These are phyloP conservation scores for Calonectria fujianensis DNA, from an alignment of 2,329 filamentous ascomycete genomes.

Conservation along the genomic window DNA sequence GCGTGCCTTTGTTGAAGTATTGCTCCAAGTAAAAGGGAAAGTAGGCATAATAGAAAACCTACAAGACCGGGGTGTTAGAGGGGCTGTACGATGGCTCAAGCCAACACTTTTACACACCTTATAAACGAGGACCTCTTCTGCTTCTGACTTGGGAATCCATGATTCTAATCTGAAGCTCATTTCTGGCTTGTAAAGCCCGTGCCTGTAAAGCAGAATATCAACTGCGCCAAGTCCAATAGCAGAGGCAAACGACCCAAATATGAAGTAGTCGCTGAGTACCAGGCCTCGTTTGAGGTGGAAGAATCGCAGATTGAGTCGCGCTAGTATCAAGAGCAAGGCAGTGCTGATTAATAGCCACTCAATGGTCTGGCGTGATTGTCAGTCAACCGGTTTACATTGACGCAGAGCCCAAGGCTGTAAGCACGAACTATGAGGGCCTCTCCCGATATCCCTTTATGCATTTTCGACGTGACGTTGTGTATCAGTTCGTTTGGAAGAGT, in stretches of 20 bases:
- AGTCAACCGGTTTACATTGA: neutral
- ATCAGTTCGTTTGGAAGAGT: neutral
- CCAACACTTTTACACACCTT: neutral
- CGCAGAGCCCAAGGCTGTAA: neutral
- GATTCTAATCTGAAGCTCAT: neutral
- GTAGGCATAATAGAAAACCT: constrained; percentile 6
- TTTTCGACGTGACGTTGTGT: neutral
- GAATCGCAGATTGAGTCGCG: constrained; percentile 23
- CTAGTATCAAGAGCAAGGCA: constrained; percentile 11
- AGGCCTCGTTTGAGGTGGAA: constrained; percentile 4
- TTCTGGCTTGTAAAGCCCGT: neutral
- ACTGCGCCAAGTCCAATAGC: neutral
- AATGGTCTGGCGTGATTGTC: neutral
- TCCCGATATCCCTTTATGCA: neutral
- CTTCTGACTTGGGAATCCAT: neutral
- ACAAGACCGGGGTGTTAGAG: neutral
- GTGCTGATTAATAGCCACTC: constrained; percentile 21
- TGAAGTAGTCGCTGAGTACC: constrained; percentile 19
- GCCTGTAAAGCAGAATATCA: neutral
- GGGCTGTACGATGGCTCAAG: fast-evolving
- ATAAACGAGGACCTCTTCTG: neutral
- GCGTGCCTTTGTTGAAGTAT: constrained; percentile 23
- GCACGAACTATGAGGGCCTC: neutral
- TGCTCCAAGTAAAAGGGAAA: constrained; percentile 23
- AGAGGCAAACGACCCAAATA: constrained; percentile 15